Evolutionary conservation across 148 eudicot species (phyloP), one percentile per base, ranked within the genome.

Genomic region (Camellia sinensis): DNA sequence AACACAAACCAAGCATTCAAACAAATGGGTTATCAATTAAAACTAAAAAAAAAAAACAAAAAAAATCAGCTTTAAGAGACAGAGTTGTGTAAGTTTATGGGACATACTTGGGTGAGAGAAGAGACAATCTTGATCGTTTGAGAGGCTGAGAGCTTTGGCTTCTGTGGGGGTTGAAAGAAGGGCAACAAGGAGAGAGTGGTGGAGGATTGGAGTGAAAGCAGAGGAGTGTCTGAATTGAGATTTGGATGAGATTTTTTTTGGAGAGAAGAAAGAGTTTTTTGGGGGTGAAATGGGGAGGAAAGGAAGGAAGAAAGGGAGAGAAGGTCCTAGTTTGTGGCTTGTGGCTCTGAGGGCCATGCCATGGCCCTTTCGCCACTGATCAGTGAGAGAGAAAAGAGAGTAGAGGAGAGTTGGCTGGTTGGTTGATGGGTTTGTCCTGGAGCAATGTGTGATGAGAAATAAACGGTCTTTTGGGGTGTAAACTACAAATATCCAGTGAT

Each of bases 111-210:
- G 78, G 92, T 89, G 68, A 96, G 92, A 59, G 99, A 92, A 46
- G 99, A 90, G 72, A 96, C 89, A 44, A 96, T 84, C 70, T n/a
- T 96, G 87, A 8, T 96, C 99, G 73, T 96, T 96, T 76, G 97
- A 83, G 17, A 95, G 82, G 75, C 67, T 75, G 53, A 90, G 57
- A 74, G 99, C 94, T 71, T 82, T 89, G 18, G 93, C 92, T 41
- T 89, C 92, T 70, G 29, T 3, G 95, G 91, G 76, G 85, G 57
- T 2, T 87, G 79, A 64, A 93, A 88, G 43, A 93, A 88, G 71
- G 91, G 80, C 54, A 90, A 72, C 6, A 93, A 88, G 74, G 95
- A 88, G 12, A 93, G 80, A 19, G 91, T 79, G 44, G 92, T 86
- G 52, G 92, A 85, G 4, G 90, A 82, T 17, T 92, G 84, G 57